These are phyloP conservation scores for Trypanosomatidae sp. DNA, from an alignment of 208 protist species.

Conservation along the genomic window DNA sequence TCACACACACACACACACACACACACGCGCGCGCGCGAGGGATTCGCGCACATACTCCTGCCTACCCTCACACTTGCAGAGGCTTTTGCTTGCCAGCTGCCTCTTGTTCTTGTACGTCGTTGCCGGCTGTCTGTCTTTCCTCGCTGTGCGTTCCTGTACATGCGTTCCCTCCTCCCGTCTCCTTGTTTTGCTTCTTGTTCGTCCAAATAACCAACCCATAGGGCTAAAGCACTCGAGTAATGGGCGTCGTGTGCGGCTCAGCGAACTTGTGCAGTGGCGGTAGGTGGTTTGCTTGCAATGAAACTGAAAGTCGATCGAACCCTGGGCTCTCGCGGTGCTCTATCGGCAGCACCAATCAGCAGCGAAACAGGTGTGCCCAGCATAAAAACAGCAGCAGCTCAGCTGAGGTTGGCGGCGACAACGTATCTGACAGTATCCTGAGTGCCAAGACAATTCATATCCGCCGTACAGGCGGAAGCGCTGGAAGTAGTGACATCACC, in stretches of 20 bases:
- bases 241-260: constrained; percentile 10
- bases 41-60: neutral
- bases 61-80: neutral
- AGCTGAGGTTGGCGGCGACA: neutral
- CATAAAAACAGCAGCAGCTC: constrained; percentile 11
- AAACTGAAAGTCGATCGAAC: neutral
- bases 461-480: neutral
- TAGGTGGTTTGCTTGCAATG: neutral
- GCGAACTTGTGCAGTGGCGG: neutral
- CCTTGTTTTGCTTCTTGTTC: neutral
- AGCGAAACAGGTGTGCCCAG: neutral
- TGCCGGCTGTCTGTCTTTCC: neutral
- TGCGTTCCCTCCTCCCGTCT: neutral
- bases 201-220: neutral
- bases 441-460: neutral
- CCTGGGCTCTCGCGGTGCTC: neutral
- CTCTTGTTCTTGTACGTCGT: neutral
- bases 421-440: neutral
- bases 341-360: neutral
- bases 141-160: neutral
- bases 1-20: neutral
- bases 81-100: neutral
- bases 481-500: neutral
- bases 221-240: neutral
- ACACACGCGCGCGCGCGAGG: neutral